Evolutionary conservation across 2,329 filamentous ascomycete species (phyloP), one percentile per base, ranked within the genome.

Genomic region (Fusarium cicatricum): DNA sequence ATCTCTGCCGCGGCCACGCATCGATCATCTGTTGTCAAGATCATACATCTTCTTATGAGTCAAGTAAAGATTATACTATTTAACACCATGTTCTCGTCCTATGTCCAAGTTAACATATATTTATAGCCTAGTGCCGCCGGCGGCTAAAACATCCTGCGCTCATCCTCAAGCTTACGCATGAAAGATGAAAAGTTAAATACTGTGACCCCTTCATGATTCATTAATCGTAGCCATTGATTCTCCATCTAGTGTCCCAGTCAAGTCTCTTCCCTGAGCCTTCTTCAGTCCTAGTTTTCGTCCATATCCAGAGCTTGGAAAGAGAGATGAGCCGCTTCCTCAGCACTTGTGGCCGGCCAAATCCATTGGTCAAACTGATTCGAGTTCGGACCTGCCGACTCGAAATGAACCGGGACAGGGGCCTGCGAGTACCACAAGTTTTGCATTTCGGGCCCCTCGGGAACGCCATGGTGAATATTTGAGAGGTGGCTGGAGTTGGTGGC

Each of bases 371-470:
- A 51, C 11, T 62, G 58, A 26, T 69, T 56, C 31, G 69, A 58
- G 55, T 64, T 58, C 37, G 64, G 52, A 1, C 55, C 62, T 0
- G 60, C 31, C 33, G 71, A 61, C 52, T 72, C 71, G 37, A 72
- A 67, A 50, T 71, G 70, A 65, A 71, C 65, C 50, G 70, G 58
- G 2, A 60, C 53, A n/a, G 65, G 61, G 51, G 70, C 62, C 50
- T 71, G 70, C n/a, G 51, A 69, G 49, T 61, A 68, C 71, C 71
- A 73, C 31, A 64, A 42, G 34, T 60, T 65, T 31, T 68, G 69
- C 45, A 71, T 46, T 15, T 65, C 59, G 11, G 64, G 52, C 28
- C 67, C 50, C 36, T 64, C 67, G 15, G 67, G 57, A 16, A 68
- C 49, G 12, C 62, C 58, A 32, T 71, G 68, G 1, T 70, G 65